These are phyloP conservation scores for Leccinum solheimii DNA, from an alignment of 1,284 basidiomycete species.

Conservation along the genomic window DNA sequence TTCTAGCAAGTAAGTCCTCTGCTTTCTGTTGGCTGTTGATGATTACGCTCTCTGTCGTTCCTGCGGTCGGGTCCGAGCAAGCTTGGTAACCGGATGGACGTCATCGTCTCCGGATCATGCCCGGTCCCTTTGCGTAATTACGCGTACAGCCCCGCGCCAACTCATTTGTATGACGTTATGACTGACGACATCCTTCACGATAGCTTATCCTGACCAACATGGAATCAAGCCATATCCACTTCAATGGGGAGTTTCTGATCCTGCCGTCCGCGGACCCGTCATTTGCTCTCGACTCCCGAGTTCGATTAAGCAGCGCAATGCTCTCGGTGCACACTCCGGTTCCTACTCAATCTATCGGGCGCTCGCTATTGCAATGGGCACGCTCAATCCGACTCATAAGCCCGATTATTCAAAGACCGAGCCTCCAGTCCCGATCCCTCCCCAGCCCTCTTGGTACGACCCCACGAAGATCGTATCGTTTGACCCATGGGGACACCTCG, in stretches of 20 bases:
- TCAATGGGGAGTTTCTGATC: slow-evolving; percentile 76
- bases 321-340: slow-evolving; percentile 91
- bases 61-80: background rate
- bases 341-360: slow-evolving; percentile 96
- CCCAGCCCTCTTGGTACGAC: slow-evolving; percentile 81
- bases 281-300: slow-evolving; percentile 85
- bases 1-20: slow-evolving; percentile 70
- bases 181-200: slow-evolving; percentile 10
- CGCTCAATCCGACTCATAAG: slow-evolving; percentile 82
- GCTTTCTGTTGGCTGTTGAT: background rate
- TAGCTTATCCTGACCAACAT: slow-evolving; percentile 73
- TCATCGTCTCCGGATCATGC: slow-evolving; percentile 21
- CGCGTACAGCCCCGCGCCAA: slow-evolving; percentile 4
- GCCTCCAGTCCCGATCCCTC: slow-evolving; percentile 83
- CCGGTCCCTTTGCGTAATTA: slow-evolving; percentile 5
- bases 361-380: slow-evolving; percentile 87
- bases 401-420: slow-evolving; percentile 88
- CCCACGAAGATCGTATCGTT: slow-evolving; percentile 87
- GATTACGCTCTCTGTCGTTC: background rate
- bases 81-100: slow-evolving; percentile 1
- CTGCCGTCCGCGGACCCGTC: slow-evolving; percentile 78
- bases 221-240: slow-evolving; percentile 79
- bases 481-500: slow-evolving; percentile 94
- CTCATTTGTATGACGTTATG: background rate
- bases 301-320: slow-evolving; percentile 89